Base-by-base conservation (phyloP, 75 land plant species). In the Pinus albicaulis region DNA sequence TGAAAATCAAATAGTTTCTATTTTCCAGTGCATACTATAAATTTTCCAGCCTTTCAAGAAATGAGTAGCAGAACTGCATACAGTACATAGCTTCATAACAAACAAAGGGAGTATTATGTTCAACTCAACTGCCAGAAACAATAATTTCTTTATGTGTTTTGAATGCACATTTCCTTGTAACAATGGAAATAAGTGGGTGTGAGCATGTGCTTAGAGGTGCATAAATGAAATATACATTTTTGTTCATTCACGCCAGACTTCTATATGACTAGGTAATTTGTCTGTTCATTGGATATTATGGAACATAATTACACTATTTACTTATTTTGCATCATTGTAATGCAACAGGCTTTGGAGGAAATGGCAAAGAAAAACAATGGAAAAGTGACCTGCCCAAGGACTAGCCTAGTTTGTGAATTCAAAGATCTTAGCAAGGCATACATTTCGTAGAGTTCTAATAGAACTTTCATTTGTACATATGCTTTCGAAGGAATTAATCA, bases 371-470 rank as follows among this genome's bases (percentile, higher is more conserved):
- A 83, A 59, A 95, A 89, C 77, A 82, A 82, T 75, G 99, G 99
- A 57, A 88, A 87, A 60, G 83, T 97, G 56, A 97, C 91, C 14
- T 97, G 99, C 74, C 99, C 99, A 5, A 90, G 93, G 73, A 97
- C 99, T 44, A 91, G 92, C 20, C 57, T 61, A 20, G 92, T 92
- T n/a, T 97, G 92, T 84, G 89, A 84, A 79, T 89, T 82, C 34
- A 55, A 82, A 34, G 95, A 92, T 2, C 84, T 92, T 74, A 84
- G 80, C 13, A 97, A 95, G 81, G 99, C 98, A 5, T 97, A 76
- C 72, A 95, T 97, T 59, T 97, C 98, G 69, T 95, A 83, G 59
- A 48, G 10, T 48, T 48, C 12, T 48, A 48, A 48, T 10, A 48
- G 53, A 10, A 11, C 12, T 48, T 11, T 48, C 11, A 48, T 48